Evolutionary conservation across 306 rosid species (phyloP).

Genomic region (Argentina anserina): DNA sequence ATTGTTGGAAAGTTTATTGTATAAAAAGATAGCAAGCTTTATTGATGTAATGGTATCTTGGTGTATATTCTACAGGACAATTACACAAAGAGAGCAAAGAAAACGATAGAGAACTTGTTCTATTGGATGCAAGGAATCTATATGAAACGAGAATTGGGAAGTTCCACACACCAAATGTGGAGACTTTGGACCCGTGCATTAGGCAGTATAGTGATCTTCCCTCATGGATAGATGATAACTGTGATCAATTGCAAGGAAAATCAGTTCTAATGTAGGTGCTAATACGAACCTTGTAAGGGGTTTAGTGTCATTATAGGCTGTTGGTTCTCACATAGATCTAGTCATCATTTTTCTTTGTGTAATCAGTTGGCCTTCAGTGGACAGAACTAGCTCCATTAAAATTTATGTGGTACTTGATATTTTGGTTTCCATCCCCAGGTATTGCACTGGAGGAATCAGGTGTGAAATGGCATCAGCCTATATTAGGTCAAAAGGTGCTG

Average conservation of each 20-base stretch:
- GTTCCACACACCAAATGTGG: slow-evolving; percentile 62
- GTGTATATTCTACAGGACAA: slow-evolving; percentile 23
- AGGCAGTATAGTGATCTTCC: slow-evolving; percentile 92
- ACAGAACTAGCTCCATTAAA: background rate
- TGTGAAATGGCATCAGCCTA: slow-evolving; percentile 99
- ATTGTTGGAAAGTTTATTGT: background rate
- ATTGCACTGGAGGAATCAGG: slow-evolving; percentile 96
- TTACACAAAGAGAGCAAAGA: slow-evolving; percentile 36
- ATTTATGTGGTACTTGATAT: background rate
- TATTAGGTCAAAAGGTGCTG: slow-evolving; percentile 83
- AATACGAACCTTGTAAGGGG: background rate
- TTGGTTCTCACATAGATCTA: background rate
- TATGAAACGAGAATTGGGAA: slow-evolving; percentile 95
- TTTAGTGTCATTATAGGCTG: background rate
- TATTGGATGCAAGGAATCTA: slow-evolving; percentile 86
- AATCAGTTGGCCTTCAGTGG: background rate
- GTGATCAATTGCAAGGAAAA: slow-evolving; percentile 65
- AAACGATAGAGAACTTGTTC: slow-evolving; percentile 38
- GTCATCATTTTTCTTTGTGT: background rate
- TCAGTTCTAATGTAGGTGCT: slow-evolving; percentile 70
- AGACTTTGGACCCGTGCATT: slow-evolving; percentile 71
- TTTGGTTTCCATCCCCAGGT: slow-evolving; percentile 51
- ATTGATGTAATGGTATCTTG: slow-evolving; percentile 9
- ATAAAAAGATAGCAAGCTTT: slow-evolving; percentile 6
- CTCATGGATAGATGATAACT: slow-evolving; percentile 75